Evolutionary conservation across 345 rosid genomes (phyloP), one percentile per base, ranked within the genome.

Genomic region (Odontarrhena argentea): DNA sequence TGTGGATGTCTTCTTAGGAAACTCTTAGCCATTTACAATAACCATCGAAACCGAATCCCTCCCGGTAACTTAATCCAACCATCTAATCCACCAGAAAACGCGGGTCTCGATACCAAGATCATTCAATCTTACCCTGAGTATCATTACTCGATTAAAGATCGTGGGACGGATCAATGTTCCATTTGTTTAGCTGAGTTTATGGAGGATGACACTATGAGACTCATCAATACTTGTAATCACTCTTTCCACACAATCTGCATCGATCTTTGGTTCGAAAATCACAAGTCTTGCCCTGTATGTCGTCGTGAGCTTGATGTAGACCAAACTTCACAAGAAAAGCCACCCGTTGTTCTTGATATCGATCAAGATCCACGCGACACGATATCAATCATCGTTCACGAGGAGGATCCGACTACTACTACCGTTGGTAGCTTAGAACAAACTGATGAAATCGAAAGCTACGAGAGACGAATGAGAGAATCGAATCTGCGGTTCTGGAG

Each of bases 251-350:
- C 79, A 60, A 89, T 83, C 41, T 93, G 98, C 54, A 84, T 93
- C 14, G 98, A 90, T 74, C 87, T 86, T 24, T 93, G 97, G 98
- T 87, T 90, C 42, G 76, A 76, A 15, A 77, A 83, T 2, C 89
- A 89, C 64, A 87, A 82, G 70, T 85, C 93, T 7, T 93, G 98
- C 26, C 98, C 98, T 0, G 89, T 93, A 63, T 93, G 97, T 53
- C 83, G 96, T 1, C 57, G 81, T 8, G 81, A 84, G 47, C 90
- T 89, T 18, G 94, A 87, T 53, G 62, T 76, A 61, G 68, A 74
- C 57, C 58, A 10, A 0, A 44, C 63, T 15, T 45, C 15, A 13
- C 6, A 8, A 13, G 73, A 67, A 60, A 60, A 67, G 4, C 24
- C 58, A 5, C 1, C 18, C 5, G 51, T 2, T 53, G 7, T 53